Evolutionary conservation across 306 rosid genomes (phyloP).

Genomic region (Castanea mollissima): DNA sequence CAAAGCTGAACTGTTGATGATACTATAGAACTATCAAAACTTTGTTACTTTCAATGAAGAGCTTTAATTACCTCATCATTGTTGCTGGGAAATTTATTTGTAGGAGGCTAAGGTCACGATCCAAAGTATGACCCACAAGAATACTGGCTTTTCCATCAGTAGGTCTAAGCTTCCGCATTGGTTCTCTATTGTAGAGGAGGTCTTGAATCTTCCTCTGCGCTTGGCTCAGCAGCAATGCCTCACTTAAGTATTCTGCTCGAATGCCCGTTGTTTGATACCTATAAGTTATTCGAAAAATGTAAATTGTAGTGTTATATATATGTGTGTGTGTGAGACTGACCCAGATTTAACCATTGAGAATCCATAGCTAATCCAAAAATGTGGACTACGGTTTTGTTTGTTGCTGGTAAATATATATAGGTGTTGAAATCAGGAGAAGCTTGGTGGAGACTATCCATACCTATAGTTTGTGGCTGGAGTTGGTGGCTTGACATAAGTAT

Average conservation of each 20-base stretch:
- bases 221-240: conserved; percentile 71
- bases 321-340: too few species aligned
- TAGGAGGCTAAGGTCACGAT: conserved; percentile 72
- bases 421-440: too few species aligned
- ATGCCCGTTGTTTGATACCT: conserved; percentile 93
- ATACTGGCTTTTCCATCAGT: conserved; percentile 65
- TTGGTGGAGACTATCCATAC: conserved; percentile 21
- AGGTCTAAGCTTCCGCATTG: conserved; percentile 73
- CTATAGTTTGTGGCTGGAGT: conserved; percentile 76
- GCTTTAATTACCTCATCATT: conserved; percentile 56
- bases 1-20: too few species aligned
- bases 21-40: too few species aligned
- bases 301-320: not conserved
- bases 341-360: too few species aligned
- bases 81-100: conserved; percentile 61
- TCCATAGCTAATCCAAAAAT: too few species aligned
- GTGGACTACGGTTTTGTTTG: too few species aligned
- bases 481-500: conserved; percentile 72
- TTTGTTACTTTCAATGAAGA: too few species aligned
- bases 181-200: conserved; percentile 81
- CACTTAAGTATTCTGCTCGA: conserved; percentile 77
- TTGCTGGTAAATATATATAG: too few species aligned
- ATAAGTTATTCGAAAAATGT: not conserved
- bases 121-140: conserved; percentile 86
- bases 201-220: conserved; percentile 84